A percentile compares a stretch with the other conserved stretches of the same genome.
These are phyloP conservation scores for Talaromyces islandicus DNA, from an alignment of 2,329 filamentous ascomycete genomes.

Conservation along the genomic window DNA sequence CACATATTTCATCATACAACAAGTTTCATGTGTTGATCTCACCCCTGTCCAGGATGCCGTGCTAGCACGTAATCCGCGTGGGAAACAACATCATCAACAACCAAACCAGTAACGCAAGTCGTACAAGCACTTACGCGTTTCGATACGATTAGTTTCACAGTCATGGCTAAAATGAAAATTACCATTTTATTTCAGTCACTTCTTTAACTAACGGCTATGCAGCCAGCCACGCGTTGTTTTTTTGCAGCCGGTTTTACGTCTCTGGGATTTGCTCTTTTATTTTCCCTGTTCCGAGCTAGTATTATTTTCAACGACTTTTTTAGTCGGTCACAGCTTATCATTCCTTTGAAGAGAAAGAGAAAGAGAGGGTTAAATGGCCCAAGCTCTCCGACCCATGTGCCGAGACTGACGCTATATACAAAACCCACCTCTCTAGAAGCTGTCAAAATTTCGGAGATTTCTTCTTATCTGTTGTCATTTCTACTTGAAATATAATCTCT, in stretches of 20 bases:
- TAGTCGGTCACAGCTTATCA: neutral
- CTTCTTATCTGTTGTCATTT: neutral
- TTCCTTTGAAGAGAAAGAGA: neutral
- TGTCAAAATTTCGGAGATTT: neutral
- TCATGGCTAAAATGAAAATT: neutral
- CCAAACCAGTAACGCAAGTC: neutral
- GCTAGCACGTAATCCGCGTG: constrained; percentile 28
- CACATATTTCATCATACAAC: neutral
- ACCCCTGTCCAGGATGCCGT: constrained; percentile 15
- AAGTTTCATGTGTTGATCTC: neutral
- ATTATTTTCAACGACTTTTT: neutral
- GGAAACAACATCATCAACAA: constrained; percentile 20
- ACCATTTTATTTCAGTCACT: neutral
- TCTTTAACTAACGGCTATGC: neutral
- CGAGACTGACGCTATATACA: neutral
- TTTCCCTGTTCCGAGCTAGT: neutral
- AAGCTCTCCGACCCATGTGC: neutral
- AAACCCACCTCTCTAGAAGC: neutral
- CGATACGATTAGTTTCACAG: neutral
- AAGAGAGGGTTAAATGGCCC: neutral
- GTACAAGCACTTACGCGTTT: neutral
- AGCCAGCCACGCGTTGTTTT: neutral
- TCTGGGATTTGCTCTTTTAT: neutral
- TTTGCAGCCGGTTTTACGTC: neutral
- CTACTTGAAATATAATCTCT: neutral